phyloP scores from a whole-genome alignment of 139 green algal species.

The Tetradesmus obliquus region DNA sequence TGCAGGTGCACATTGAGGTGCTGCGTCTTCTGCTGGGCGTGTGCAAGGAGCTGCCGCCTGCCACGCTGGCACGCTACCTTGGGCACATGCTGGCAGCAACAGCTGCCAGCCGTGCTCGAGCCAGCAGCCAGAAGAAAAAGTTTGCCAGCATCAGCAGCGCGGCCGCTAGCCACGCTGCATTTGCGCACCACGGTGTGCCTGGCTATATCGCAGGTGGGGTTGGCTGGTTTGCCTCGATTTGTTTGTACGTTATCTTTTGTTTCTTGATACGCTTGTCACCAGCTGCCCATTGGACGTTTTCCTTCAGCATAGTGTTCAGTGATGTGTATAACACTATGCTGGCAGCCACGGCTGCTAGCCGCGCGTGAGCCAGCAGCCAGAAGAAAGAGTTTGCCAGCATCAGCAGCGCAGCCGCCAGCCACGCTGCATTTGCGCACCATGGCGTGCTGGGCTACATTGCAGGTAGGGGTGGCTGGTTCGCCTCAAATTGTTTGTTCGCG shows the following conservation, averaged over 20 bases:
- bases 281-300: too few relatives aligned
- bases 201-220: background rate
- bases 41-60: slow-evolving; percentile 45
- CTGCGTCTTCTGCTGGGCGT: slow-evolving; percentile 72
- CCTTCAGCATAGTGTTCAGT: too few relatives aligned
- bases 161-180: background rate
- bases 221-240: background rate
- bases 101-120: background rate
- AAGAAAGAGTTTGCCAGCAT: slow-evolving; percentile 43
- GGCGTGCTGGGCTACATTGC: slow-evolving; percentile 13
- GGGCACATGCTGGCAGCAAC: slow-evolving; percentile 49
- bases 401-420: background rate
- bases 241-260: too few relatives aligned
- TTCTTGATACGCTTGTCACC: too few relatives aligned
- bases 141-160: slow-evolving; percentile 32
- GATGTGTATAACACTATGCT: slow-evolving; percentile 24
- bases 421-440: background rate
- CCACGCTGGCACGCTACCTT: slow-evolving; percentile 54
- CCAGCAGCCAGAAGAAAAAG: slow-evolving; percentile 33
- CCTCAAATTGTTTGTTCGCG: too few relatives aligned
- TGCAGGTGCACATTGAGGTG: slow-evolving; percentile 75
- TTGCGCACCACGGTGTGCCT: background rate
- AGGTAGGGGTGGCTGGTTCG: background rate
- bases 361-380: background rate
- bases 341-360: slow-evolving; percentile 4